phyloP scores from a whole-genome alignment of 768 basidiomycete species.

The Naganishia antarctica region DNA sequence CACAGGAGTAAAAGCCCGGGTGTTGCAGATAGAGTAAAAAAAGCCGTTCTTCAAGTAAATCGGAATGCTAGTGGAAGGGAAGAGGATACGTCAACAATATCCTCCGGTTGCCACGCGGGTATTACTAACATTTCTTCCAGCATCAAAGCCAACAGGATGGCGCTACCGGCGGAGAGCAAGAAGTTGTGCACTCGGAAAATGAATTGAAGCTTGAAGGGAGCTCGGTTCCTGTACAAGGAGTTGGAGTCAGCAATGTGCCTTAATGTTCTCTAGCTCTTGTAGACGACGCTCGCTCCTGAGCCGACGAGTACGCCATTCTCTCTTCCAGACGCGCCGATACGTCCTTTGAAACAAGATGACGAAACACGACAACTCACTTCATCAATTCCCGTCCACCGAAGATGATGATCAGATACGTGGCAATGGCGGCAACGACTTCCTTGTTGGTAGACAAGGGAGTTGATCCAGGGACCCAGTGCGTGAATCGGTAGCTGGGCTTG shows the following conservation, averaged over 20 bases:
- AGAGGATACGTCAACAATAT: conserved; percentile 3
- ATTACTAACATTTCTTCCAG: conserved; percentile 68
- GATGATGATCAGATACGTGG: conserved; percentile 77
- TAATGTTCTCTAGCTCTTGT: background rate
- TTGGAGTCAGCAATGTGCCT: background rate
- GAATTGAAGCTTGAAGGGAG: conserved; percentile 59
- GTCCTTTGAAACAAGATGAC: no score
- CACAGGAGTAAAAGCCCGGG: conserved; percentile 79
- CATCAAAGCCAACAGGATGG: conserved; percentile 80
- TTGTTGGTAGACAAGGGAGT: conserved; percentile 75
- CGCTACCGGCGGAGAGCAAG: conserved; percentile 75
- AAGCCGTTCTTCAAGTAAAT: conserved; percentile 66
- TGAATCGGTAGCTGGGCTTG: conserved; percentile 52
- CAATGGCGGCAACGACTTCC: conserved; percentile 65
- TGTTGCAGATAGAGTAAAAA: conserved; percentile 72
- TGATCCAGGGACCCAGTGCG: conserved; percentile 64
- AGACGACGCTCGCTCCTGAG: no score
- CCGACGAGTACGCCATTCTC: no score
- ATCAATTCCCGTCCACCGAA: conserved; percentile 79
- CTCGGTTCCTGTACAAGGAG: conserved; percentile 31
- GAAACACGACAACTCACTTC: conserved; percentile 54
- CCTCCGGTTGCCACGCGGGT: no score
- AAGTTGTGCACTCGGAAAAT: conserved; percentile 88
- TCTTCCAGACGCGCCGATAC: background rate
- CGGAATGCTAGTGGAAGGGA: conserved; percentile 54